Evolutionary conservation across 75 land plant genomes (phyloP), one percentile per base, ranked within the genome.

Genomic region (Sequoiadendron giganteum): DNA sequence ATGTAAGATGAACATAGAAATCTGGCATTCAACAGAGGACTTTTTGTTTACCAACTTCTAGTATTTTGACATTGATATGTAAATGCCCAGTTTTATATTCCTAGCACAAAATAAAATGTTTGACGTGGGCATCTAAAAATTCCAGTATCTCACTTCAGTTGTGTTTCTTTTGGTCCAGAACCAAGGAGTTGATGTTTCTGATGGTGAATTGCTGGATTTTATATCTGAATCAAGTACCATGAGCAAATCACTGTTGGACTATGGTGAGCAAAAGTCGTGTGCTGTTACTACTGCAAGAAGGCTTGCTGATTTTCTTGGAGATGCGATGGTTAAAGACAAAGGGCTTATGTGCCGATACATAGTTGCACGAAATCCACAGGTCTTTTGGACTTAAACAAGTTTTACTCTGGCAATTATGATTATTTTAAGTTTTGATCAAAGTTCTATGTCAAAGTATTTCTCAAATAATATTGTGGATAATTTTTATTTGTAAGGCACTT

Each of bases 161-260:
- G 38, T 43, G 28, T 30, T 43, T 75, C 87, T 16, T 21, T 34
- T 86, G 34, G 47, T 86, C 43, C 92, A 98, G 99, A 98, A 94
- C 91, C 95, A 97, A 91, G 99, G 99, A 49, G 89, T 92, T 83
- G 99, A 98, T 89, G 85, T 98, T 68, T 99, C 95, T 73, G 99
- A 98, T 56, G 95, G 95, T 90, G 99, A 98, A 88, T 90, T 98
- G 83, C 92, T 98, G 55, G 99, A 97, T 81, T 97, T 95, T 83
- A 98, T 98, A 87, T 98, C 99, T 19, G 99, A 98, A 88, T 97
- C 99, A 55, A 98, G 97, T 93, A 98, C 99, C 54, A 98, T 98
- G 99, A 98, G 99, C 93, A 98, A 98, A 89, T 98, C 99, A 32
- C 90, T 98, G 73, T 93, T 90, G 75, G 99, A 98, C 58, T 98